Evolutionary conservation across 2,329 filamentous ascomycete species (phyloP), one percentile per base, ranked within the genome.

Genomic region (Colletotrichum phormii): DNA sequence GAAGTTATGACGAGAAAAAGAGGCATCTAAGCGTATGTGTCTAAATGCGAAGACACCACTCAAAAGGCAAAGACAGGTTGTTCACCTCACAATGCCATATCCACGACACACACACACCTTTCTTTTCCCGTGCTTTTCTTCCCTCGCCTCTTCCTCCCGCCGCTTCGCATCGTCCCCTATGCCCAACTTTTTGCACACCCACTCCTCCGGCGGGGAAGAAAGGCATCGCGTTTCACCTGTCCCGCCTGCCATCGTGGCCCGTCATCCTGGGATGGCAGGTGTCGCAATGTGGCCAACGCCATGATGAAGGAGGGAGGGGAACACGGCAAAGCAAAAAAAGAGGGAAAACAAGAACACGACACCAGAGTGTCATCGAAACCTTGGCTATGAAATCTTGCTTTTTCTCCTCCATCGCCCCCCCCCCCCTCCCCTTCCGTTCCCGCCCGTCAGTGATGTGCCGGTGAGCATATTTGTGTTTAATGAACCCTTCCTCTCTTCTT

Each of bases 211-310:
- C 49, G 31, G 29, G 37, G n/a, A 35, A 29, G 15, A 18, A 15
- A 13, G 37, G 13, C 26, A 11, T 35, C 64, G 58, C 33, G 69
- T 72, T 64, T 69, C 65, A 69, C 24, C 35, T 64, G 15, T n/a
- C 29, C n/a, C 61, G 18, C 51, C 69, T 46, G 64, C 59, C 69
- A 64, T 64, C 59, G 69, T 54, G 59, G 59, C 63, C 59, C 65
- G n/a, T 22, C 18, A 64, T 55, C 57, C 69, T 72, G 69, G 69
- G 69, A 72, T 72, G 69, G 65, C 59, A 72, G 67, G 53, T 72
- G 64, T 72, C 59, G 51, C 42, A 33, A 22, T 35, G 7, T 53
- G 29, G 12, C n/a, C 8, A 18, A 13, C 51, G 24, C 24, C 9
- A 22, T 15, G 35, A 15, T 15, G 35, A 5, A 0, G 35, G 13